Percentiles rank a stretch among this genome's conserved stretches.
phyloP scores from a whole-genome alignment of 257 asterid species.

The Solanum appendiculatum region DNA sequence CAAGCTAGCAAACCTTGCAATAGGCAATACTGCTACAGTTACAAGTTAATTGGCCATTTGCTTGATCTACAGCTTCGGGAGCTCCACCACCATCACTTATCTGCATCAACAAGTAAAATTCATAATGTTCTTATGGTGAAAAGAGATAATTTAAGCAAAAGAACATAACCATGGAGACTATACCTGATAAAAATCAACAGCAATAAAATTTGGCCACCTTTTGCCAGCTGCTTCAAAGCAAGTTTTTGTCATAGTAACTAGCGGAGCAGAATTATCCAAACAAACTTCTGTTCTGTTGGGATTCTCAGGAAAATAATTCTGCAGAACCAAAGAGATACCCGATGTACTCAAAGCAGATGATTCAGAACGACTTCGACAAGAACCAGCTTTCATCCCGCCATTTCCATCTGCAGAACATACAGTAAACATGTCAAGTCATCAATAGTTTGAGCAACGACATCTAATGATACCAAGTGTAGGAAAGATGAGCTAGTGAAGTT shows the following conservation, averaged over 20 bases:
- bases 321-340: slow-evolving; percentile 51
- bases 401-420: slow-evolving; percentile 56
- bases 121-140: background rate
- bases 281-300: slow-evolving; percentile 64
- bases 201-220: slow-evolving; percentile 91
- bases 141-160: background rate
- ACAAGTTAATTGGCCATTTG: slow-evolving; percentile 77
- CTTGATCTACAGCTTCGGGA: slow-evolving; percentile 79
- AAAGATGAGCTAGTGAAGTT: background rate
- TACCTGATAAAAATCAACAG: slow-evolving; percentile 83
- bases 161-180: background rate
- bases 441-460: background rate
- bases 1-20: slow-evolving; percentile 49
- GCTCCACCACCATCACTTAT: slow-evolving; percentile 90
- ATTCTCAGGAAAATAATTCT: slow-evolving; percentile 61
- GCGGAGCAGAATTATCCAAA: slow-evolving; percentile 59
- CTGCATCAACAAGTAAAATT: slow-evolving; percentile 23
- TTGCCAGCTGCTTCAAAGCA: slow-evolving; percentile 53
- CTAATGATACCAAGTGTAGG: background rate
- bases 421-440: background rate
- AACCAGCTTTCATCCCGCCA: slow-evolving; percentile 52
- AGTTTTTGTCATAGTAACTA: slow-evolving; percentile 43
- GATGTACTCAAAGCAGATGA: slow-evolving; percentile 59
- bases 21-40: slow-evolving; percentile 82
- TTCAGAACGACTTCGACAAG: slow-evolving; percentile 68